These are phyloP conservation scores for Backusella macrospora DNA, from an alignment of 192 early-diverging fungal species.

Conservation along the genomic window DNA sequence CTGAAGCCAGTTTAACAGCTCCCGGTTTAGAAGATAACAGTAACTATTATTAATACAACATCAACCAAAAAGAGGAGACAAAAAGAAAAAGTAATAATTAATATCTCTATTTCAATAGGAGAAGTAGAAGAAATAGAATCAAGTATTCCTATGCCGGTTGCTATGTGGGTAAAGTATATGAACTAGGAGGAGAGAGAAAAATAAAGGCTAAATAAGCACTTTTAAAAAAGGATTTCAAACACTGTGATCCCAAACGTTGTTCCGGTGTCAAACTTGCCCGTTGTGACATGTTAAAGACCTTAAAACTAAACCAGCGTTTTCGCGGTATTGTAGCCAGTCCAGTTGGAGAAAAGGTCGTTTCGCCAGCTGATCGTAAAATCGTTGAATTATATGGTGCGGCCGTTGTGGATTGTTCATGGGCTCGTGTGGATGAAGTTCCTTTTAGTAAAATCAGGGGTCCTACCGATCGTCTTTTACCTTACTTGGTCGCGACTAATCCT, in stretches of 20 bases:
- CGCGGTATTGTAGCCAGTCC: slow-evolving; percentile 91
- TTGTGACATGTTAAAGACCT: slow-evolving; percentile 73
- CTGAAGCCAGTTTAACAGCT: slow-evolving; percentile 15
- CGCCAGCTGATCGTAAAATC: slow-evolving; percentile 80
- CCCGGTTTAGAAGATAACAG: background rate
- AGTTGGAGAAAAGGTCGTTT: slow-evolving; percentile 84
- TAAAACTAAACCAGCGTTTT: slow-evolving; percentile 85
- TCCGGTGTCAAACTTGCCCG: slow-evolving; percentile 91
- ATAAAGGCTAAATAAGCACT: background rate
- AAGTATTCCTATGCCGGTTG: slow-evolving; percentile 67
- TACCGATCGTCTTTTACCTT: slow-evolving; percentile 89
- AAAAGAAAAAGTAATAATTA: background rate
- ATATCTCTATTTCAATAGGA: background rate
- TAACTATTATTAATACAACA: background rate
- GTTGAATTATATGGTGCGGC: slow-evolving; percentile 79
- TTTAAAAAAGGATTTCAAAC: slow-evolving; percentile 86
- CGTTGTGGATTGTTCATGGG: slow-evolving; percentile 99
- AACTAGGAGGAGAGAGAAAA: background rate
- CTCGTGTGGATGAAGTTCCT: slow-evolving; percentile 90
- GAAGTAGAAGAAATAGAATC: slow-evolving; percentile 19
- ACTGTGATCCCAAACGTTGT: slow-evolving; percentile 98
- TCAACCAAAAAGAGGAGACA: background rate
- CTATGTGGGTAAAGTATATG: slow-evolving; percentile 64
- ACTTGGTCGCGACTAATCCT: slow-evolving; percentile 93
- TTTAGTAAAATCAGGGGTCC: slow-evolving; percentile 84